phyloP scores from a whole-genome alignment of 2,329 filamentous ascomycete genomes.

The Ceratocystis smalleyi region DNA sequence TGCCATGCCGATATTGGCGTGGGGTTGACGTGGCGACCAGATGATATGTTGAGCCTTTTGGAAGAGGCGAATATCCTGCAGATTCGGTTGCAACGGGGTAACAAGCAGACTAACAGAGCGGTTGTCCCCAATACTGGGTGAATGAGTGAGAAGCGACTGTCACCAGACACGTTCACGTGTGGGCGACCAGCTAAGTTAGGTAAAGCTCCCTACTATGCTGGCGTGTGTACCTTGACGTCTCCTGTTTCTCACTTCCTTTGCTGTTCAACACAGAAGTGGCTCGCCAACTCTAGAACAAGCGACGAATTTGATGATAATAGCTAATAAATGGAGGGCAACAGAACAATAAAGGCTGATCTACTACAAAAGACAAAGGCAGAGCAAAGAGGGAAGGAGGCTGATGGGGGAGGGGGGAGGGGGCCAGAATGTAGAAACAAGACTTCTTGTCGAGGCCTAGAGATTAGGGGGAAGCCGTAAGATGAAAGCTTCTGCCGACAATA shows the following conservation, averaged over 20 bases:
- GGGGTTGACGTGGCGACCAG: not conserved
- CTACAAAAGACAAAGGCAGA: conserved; percentile 2
- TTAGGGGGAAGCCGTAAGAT: not conserved
- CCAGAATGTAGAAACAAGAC: not conserved
- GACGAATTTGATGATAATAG: not conserved
- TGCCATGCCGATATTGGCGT: not conserved
- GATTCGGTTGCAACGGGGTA: not conserved
- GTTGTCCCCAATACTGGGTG: not conserved
- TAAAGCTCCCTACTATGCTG: not conserved
- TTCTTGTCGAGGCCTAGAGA: not conserved
- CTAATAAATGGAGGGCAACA: not conserved
- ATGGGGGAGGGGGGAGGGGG: not conserved
- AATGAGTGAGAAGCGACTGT: not conserved
- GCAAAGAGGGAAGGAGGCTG: not conserved
- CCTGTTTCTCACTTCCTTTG: not conserved
- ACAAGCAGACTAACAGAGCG: not conserved
- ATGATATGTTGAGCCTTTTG: not conserved
- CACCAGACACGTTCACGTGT: not conserved
- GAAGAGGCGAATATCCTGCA: not conserved
- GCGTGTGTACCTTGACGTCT: not conserved
- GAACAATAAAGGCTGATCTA: not conserved
- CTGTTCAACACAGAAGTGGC: not conserved
- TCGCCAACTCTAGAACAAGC: not conserved
- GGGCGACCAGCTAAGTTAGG: not conserved
- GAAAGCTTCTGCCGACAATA: not conserved